Percentiles rank a stretch among this genome's conserved stretches.
phyloP scores from a whole-genome alignment of 768 basidiomycete genomes.

The Tricholoma hemisulphureum region DNA sequence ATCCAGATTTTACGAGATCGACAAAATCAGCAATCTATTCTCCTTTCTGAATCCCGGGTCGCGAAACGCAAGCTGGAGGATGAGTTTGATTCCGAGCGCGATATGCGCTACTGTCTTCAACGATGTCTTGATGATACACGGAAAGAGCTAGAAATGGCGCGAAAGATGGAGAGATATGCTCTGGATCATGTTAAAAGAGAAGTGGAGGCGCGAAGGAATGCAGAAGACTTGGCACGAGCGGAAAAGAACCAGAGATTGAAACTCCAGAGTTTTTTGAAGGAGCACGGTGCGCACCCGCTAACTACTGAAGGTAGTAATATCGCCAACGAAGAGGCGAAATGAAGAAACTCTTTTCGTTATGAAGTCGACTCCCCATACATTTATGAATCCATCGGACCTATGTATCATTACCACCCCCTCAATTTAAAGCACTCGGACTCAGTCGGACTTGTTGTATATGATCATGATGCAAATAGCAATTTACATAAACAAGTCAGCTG shows the following conservation, averaged over 20 bases:
- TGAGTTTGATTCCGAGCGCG: slow-evolving; percentile 32
- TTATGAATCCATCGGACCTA: not conserved
- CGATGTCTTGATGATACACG: slow-evolving; percentile 31
- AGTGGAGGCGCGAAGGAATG: slow-evolving; percentile 65
- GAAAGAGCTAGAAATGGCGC: slow-evolving; percentile 30
- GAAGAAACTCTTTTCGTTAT: not conserved
- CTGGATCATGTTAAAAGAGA: slow-evolving; percentile 29
- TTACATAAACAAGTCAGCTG: slow-evolving; percentile 28
- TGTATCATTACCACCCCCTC: not conserved
- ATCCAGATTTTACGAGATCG: slow-evolving; percentile 38
- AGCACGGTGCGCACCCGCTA: slow-evolving; percentile 8
- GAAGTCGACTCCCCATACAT: not conserved
- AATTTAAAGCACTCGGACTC: not conserved
- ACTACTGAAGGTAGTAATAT: slow-evolving; percentile 13
- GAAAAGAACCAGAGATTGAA: slow-evolving; percentile 23
- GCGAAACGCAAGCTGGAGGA: slow-evolving; percentile 48
- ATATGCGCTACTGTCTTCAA: slow-evolving; percentile 36
- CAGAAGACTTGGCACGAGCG: slow-evolving; percentile 55
- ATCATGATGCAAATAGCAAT: too few relatives aligned
- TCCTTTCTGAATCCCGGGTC: slow-evolving; percentile 32
- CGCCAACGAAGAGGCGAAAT: slow-evolving; percentile 6
- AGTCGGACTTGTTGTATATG: too few relatives aligned
- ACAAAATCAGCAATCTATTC: slow-evolving; percentile 23
- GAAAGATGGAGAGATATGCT: slow-evolving; percentile 29
- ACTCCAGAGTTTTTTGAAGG: slow-evolving; percentile 9